A percentile compares a stretch with the other conserved stretches of the same genome.
phyloP scores from a whole-genome alignment of 1,139 yeast species.

The Diutina mesorugosa region DNA sequence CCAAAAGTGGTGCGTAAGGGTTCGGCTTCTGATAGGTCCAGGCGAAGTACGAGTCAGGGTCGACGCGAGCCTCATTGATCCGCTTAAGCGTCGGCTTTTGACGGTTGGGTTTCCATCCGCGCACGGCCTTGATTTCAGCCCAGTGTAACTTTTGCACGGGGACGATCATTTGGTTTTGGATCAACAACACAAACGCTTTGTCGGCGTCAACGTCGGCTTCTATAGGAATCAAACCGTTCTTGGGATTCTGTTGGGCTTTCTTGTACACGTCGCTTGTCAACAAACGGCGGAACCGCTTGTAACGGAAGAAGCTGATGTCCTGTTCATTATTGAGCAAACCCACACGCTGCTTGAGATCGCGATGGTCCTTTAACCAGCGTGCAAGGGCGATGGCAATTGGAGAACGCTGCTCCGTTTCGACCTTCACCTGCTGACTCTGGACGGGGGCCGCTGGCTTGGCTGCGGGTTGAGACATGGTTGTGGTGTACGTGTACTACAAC shows the following conservation, averaged over 20 bases:
- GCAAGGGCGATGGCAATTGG: slow-evolving; percentile 50
- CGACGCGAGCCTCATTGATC: slow-evolving; percentile 54
- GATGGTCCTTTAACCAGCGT: slow-evolving; percentile 51
- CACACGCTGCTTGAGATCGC: slow-evolving; percentile 60
- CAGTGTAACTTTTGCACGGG: slow-evolving; percentile 67
- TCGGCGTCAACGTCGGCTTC: slow-evolving; percentile 42
- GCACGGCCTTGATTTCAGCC: slow-evolving; percentile 52
- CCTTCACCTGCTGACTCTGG: slow-evolving; percentile 1
- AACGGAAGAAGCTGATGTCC: slow-evolving; percentile 70
- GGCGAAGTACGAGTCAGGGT: slow-evolving; percentile 69
- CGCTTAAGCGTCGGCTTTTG: slow-evolving; percentile 64
- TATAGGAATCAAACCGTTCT: slow-evolving; percentile 45
- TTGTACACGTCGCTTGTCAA: slow-evolving; percentile 63
- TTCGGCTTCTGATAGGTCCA: slow-evolving; percentile 83
- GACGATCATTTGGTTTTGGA: slow-evolving; percentile 60
- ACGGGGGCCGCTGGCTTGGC: background rate
- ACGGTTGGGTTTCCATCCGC: slow-evolving; percentile 53
- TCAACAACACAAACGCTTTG: slow-evolving; percentile 50
- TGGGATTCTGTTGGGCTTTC: slow-evolving; percentile 39
- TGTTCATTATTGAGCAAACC: slow-evolving; percentile 63
- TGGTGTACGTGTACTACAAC: background rate
- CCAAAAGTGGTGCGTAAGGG: slow-evolving; percentile 48
- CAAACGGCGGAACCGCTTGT: slow-evolving; percentile 72
- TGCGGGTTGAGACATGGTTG: background rate
- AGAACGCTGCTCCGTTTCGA: slow-evolving; percentile 7